A percentile compares a stretch with the other conserved stretches of the same genome.
Evolutionary conservation across 2,329 filamentous ascomycete genomes (phyloP).

Genomic region (Claviceps sorghi): DNA sequence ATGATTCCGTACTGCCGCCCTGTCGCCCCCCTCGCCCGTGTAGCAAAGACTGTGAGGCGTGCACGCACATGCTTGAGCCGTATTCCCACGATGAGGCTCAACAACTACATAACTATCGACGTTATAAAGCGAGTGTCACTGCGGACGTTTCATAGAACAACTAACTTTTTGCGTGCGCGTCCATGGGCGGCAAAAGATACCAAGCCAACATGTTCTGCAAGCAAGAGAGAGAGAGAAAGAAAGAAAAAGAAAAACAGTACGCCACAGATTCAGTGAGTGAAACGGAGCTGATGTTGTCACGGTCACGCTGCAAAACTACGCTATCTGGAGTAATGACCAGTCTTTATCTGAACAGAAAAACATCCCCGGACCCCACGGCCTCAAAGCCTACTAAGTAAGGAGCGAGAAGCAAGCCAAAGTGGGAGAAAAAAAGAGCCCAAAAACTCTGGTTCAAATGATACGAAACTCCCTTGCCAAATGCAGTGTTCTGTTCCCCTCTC

Average conservation of each 20-base stretch:
- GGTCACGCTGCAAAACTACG: not conserved
- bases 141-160: not conserved
- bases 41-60: not conserved
- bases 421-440: not conserved
- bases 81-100: not conserved
- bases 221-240: not conserved
- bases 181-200: not conserved
- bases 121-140: not conserved
- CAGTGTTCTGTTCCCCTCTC: slow-evolving; percentile 1
- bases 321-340: not conserved
- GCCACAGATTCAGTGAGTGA: not conserved
- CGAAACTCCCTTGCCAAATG: slow-evolving; percentile 12
- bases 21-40: not conserved
- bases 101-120: not conserved
- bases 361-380: not conserved
- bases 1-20: not conserved
- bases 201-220: not conserved
- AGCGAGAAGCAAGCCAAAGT: not conserved
- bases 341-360: not conserved
- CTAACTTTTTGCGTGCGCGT: not conserved
- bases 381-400: not conserved
- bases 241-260: not conserved
- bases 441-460: not conserved
- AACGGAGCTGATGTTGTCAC: not conserved
- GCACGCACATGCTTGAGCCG: not conserved